Percentiles rank a stretch among this genome's conserved stretches.
Evolutionary conservation across 2,329 filamentous ascomycete species (phyloP).

Genomic region (Mariannaea elegans): DNA sequence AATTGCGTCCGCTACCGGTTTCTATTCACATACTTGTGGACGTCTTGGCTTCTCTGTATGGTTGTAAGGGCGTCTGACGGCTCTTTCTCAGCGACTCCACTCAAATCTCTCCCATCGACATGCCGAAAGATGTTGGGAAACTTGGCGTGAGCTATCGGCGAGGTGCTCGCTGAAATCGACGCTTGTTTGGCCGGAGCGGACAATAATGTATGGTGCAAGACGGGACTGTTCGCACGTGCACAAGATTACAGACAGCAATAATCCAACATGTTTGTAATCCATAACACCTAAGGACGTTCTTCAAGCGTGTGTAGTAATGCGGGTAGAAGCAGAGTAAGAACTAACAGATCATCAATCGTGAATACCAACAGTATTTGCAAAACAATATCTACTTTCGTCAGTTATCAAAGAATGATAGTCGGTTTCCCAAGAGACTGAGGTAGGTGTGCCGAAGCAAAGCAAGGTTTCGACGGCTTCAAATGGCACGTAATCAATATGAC

Average conservation of each 20-base stretch:
- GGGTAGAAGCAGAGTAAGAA: too few relatives aligned
- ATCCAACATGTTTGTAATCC: slow-evolving; percentile 2
- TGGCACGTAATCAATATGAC: slow-evolving; percentile 29
- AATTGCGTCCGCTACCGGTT: slow-evolving; percentile 15
- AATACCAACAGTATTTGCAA: slow-evolving; percentile 14
- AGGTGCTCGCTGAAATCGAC: slow-evolving; percentile 29
- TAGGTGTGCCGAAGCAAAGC: slow-evolving; percentile 14
- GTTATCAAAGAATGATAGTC: background rate
- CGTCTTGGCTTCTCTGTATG: background rate
- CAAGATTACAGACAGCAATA: slow-evolving; percentile 22
- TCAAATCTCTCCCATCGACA: slow-evolving; percentile 15
- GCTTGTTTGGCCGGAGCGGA: slow-evolving; percentile 24
- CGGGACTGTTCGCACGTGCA: slow-evolving; percentile 11
- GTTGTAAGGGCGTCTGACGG: background rate
- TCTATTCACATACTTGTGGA: background rate
- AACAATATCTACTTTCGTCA: slow-evolving; percentile 29
- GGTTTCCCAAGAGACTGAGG: background rate
- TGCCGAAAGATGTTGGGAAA: slow-evolving; percentile 23
- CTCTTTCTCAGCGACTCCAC: slow-evolving; percentile 27
- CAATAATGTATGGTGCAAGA: slow-evolving; percentile 14
- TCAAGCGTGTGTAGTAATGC: too few relatives aligned
- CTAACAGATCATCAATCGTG: too few relatives aligned
- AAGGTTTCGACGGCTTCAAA: slow-evolving; percentile 23
- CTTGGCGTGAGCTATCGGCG: slow-evolving; percentile 24
- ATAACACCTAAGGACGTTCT: too few relatives aligned